Evolutionary conservation across 352 stramenopile genomes (phyloP).

Genomic region (Globisporangium splendens): DNA sequence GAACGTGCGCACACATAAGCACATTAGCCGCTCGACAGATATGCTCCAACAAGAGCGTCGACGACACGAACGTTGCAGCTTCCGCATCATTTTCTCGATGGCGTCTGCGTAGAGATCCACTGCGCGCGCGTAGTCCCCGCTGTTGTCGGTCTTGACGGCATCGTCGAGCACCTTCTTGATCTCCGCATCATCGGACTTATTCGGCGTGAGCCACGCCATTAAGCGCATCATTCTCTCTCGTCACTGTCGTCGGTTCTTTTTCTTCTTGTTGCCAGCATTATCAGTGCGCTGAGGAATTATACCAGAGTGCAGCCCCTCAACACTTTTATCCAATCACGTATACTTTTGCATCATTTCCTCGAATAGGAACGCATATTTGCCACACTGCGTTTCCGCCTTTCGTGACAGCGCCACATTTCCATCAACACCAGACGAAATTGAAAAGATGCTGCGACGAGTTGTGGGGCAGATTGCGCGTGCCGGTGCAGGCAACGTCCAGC

Average conservation of each 20-base stretch:
- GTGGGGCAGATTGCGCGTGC: conserved; percentile 29
- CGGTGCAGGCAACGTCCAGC: conserved; percentile 8
- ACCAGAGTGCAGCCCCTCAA: not conserved
- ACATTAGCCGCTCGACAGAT: not conserved
- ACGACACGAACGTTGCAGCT: conserved; percentile 44
- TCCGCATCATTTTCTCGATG: conserved; percentile 74
- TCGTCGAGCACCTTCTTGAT: conserved; percentile 47
- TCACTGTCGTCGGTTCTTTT: conserved; percentile 12
- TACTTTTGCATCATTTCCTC: not conserved
- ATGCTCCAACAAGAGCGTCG: not conserved
- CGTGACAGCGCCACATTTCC: not conserved
- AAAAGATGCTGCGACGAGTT: conserved; percentile 38
- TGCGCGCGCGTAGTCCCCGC: conserved; percentile 35
- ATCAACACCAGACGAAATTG: conserved; percentile 5
- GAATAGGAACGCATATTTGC: not conserved
- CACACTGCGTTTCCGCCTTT: no score
- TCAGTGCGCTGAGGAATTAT: not conserved
- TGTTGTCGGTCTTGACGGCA: conserved; percentile 54
- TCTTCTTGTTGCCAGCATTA: not conserved
- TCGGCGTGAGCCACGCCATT: conserved; percentile 6
- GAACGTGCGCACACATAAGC: not conserved
- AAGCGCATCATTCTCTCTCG: conserved; percentile 13
- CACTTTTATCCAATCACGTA: conserved; percentile 2
- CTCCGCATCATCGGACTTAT: conserved; percentile 29
- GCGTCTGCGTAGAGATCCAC: conserved; percentile 68